A percentile compares a stretch with the other conserved stretches of the same genome.
phyloP scores from a whole-genome alignment of 768 basidiomycete species.

The Hericium rajendrae region DNA sequence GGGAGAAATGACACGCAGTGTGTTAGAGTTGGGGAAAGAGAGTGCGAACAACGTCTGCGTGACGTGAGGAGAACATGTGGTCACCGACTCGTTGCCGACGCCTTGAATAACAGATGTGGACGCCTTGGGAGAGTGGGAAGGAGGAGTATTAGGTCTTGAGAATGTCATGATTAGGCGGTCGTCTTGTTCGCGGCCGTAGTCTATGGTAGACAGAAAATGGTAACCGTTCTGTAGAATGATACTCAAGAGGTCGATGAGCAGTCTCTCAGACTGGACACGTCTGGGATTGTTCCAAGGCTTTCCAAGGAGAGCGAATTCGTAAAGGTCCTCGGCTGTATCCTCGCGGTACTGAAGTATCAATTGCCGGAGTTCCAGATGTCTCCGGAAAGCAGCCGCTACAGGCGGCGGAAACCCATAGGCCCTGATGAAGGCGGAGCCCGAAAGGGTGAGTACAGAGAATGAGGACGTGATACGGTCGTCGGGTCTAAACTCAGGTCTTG shows the following conservation, averaged over 20 bases:
- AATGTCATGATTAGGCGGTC: constrained; percentile 67
- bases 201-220: constrained; percentile 55
- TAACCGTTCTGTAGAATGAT: constrained; percentile 57
- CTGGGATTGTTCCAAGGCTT: constrained; percentile 71
- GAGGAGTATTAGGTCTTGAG: constrained; percentile 35
- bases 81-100: constrained; percentile 11
- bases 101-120: constrained; percentile 22
- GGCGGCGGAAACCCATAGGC: constrained; percentile 58
- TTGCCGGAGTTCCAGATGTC: constrained; percentile 39
- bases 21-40: constrained; percentile 58
- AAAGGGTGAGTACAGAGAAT: constrained; percentile 64
- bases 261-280: constrained; percentile 53
- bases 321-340: constrained; percentile 46
- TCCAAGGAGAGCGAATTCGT: constrained; percentile 55
- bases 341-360: constrained; percentile 41
- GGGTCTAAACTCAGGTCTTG: constrained; percentile 64
- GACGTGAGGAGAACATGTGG: background rate
- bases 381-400: constrained; percentile 44
- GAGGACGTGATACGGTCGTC: constrained; percentile 45
- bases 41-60: constrained; percentile 45
- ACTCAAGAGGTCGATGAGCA: constrained; percentile 57
- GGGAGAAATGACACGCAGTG: constrained; percentile 68
- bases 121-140: constrained; percentile 18
- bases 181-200: constrained; percentile 70
- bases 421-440: constrained; percentile 52